Conservation (phyloP, 108 stramenopile species). For the Nitzschia palea region DNA sequence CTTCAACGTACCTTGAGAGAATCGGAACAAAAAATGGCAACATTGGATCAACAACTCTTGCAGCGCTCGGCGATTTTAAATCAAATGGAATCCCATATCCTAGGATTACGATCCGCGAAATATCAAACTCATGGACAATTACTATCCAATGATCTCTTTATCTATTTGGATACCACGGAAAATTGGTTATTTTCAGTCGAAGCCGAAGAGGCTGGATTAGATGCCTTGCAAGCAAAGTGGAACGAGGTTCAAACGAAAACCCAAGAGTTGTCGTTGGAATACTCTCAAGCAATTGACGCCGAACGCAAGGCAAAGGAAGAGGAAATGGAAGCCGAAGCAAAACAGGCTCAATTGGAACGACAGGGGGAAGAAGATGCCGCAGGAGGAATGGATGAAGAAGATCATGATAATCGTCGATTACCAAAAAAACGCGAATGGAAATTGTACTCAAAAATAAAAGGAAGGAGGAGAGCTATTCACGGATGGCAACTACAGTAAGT, state of each 20-base stretch:
- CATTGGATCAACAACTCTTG: slow-evolving; percentile 30
- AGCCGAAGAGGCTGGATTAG: slow-evolving; percentile 32
- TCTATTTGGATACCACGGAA: slow-evolving; percentile 38
- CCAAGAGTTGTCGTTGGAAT: slow-evolving; percentile 37
- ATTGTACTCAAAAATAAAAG: slow-evolving; percentile 62
- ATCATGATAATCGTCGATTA: slow-evolving; percentile 55
- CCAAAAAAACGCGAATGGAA: slow-evolving; percentile 63
- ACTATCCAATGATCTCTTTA: slow-evolving; percentile 39
- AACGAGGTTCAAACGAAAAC: slow-evolving; percentile 21
- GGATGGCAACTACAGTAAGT: slow-evolving; percentile 40
- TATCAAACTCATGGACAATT: slow-evolving; percentile 37
- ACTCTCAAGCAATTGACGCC: slow-evolving; percentile 32
- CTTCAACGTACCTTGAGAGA: slow-evolving; percentile 20
- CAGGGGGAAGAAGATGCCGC: slow-evolving; percentile 34
- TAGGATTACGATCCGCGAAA: slow-evolving; percentile 53
- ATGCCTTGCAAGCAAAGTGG: slow-evolving; percentile 41
- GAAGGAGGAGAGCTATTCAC: slow-evolving; percentile 58
- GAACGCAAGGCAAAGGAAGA: slow-evolving; percentile 39
- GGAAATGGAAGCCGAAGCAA: slow-evolving; percentile 56
- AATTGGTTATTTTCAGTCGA: slow-evolving; percentile 59
- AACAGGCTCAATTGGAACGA: slow-evolving; percentile 41
- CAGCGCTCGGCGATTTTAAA: slow-evolving; percentile 41
- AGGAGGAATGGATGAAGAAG: slow-evolving; percentile 50
- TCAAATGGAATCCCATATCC: slow-evolving; percentile 46
- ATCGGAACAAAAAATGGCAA: slow-evolving; percentile 35